Percentiles rank a stretch among this genome's conserved stretches.
Evolutionary conservation across 2,329 filamentous ascomycete species (phyloP).

Genomic region (Botrytis fabae): DNA sequence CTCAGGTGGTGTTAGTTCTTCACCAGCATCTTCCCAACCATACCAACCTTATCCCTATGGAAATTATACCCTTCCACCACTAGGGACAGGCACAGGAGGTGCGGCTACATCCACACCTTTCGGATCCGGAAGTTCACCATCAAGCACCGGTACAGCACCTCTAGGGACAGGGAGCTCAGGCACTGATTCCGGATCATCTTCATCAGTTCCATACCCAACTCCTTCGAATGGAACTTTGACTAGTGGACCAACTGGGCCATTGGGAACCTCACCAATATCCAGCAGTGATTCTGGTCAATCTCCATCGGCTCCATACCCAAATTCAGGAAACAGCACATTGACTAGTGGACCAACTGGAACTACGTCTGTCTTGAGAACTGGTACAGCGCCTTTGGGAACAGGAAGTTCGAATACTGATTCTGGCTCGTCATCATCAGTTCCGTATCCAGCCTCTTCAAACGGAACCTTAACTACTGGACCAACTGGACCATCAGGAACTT

Average conservation of each 20-base stretch:
- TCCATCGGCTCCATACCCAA: conserved; percentile 15
- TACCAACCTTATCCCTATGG: conserved; percentile 16
- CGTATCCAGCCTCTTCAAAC: conserved; percentile 25
- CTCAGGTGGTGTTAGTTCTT: conserved; percentile 19
- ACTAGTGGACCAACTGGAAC: conserved; percentile 22
- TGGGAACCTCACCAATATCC: neutral
- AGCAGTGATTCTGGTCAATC: neutral
- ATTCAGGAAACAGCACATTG: conserved; percentile 14
- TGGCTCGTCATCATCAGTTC: conserved; percentile 18
- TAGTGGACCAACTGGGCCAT: conserved; percentile 23
- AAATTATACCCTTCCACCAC: conserved; percentile 11
- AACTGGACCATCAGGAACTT: conserved; percentile 22
- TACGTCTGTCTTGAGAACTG: neutral
- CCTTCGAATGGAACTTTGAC: conserved; percentile 22
- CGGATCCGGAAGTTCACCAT: conserved; percentile 16
- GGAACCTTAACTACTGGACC: conserved; percentile 22
- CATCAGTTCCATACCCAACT: conserved; percentile 24
- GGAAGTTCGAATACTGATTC: conserved; percentile 23
- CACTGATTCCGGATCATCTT: conserved; percentile 16
- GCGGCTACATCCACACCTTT: neutral
- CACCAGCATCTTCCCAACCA: conserved; percentile 17
- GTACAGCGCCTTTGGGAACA: conserved; percentile 13
- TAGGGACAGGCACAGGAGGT: conserved; percentile 13
- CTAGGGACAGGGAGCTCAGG: conserved; percentile 21
- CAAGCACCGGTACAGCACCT: conserved; percentile 7